Evolutionary conservation across 768 basidiomycete genomes (phyloP).

Genomic region (Psilocybe azurescens): DNA sequence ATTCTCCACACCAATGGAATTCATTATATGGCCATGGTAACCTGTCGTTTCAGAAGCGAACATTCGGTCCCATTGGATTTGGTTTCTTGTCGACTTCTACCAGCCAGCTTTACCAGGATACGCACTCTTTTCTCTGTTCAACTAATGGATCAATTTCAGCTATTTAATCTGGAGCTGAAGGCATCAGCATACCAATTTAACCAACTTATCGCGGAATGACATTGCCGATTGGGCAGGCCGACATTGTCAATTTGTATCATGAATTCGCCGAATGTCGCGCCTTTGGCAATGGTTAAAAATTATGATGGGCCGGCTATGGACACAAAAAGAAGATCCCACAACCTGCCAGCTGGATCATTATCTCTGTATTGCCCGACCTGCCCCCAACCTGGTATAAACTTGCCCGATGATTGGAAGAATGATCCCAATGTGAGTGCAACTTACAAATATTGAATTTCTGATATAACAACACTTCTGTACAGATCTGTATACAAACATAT

Average conservation of each 20-base stretch:
- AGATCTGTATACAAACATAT: not conserved
- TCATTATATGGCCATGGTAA: not conserved
- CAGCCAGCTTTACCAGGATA: conserved; percentile 1
- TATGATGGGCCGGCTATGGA: conserved; percentile 12
- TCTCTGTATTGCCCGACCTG: conserved; percentile 21
- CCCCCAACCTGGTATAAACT: conserved; percentile 20
- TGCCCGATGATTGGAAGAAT: conserved; percentile 6
- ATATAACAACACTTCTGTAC: no score
- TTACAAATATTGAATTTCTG: no score
- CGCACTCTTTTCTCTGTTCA: not conserved
- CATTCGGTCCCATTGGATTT: not conserved
- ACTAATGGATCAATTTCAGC: not conserved
- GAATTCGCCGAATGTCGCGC: conserved; percentile 9
- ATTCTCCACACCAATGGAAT: conserved; percentile 6
- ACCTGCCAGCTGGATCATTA: conserved; percentile 1
- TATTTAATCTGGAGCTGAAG: conserved; percentile 8
- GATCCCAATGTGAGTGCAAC: conserved; percentile 2
- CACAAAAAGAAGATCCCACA: not conserved
- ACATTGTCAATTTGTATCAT: conserved; percentile 6
- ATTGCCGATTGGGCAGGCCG: not conserved
- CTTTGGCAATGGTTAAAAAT: conserved; percentile 14
- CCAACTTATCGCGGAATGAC: not conserved
- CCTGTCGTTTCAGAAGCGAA: not conserved
- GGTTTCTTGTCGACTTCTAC: not conserved
- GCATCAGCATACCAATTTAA: conserved; percentile 12